These are phyloP conservation scores for Dimocarpus longan DNA, from an alignment of 345 rosid species.

Conservation along the genomic window DNA sequence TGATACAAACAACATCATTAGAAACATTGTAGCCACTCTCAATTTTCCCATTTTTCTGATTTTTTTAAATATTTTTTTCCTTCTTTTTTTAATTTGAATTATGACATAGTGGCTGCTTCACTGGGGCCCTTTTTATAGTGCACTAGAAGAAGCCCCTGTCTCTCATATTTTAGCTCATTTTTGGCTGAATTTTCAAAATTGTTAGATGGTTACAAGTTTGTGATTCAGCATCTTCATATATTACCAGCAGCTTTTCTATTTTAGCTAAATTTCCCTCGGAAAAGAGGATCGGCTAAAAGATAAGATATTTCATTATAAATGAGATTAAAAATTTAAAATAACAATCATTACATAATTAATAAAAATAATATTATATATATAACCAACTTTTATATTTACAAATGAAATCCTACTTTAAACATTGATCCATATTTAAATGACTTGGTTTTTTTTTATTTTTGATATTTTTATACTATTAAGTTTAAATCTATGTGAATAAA, in stretches of 20 bases:
- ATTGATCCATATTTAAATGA: too few relatives aligned
- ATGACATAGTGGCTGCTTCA: not conserved
- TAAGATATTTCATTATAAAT: too few relatives aligned
- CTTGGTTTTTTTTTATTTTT: too few relatives aligned
- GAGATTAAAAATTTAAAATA: too few relatives aligned
- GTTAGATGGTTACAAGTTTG: not conserved
- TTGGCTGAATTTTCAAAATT: not conserved
- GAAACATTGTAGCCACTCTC: not conserved
- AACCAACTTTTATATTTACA: too few relatives aligned
- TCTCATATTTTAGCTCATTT: not conserved
- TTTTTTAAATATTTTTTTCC: not conserved
- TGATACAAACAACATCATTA: constrained; percentile 5
- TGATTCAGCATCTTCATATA: not conserved
- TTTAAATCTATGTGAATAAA: too few relatives aligned
- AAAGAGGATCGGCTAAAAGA: too few relatives aligned
- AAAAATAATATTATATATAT: too few relatives aligned
- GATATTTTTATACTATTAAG: too few relatives aligned
- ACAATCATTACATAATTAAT: too few relatives aligned
- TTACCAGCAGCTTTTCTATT: not conserved
- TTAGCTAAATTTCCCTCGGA: not conserved
- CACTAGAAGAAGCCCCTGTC: not conserved
- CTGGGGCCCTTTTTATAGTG: not conserved
- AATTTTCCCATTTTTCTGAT: not conserved
- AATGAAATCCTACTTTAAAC: too few relatives aligned
- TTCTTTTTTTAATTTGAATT: not conserved